phyloP scores from a whole-genome alignment of 2,329 filamentous ascomycete genomes.

The Fonsecaea pugnacius region DNA sequence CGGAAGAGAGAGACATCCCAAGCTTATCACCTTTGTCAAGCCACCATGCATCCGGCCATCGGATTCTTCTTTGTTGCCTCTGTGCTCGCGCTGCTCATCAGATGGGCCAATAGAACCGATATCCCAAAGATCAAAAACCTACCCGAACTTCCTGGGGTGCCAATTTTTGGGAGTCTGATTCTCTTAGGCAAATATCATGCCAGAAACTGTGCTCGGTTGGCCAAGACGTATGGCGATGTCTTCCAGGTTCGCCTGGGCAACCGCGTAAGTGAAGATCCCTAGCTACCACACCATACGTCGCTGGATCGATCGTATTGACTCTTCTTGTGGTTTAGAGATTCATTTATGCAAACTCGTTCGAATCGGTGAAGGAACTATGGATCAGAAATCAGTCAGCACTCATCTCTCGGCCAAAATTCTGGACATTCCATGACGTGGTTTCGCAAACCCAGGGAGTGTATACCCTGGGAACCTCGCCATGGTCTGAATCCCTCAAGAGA shows the following conservation, averaged over 20 bases:
- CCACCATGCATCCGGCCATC: constrained; percentile 7
- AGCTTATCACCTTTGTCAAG: neutral
- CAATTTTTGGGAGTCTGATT: constrained; percentile 65
- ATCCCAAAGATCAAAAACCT: constrained; percentile 63
- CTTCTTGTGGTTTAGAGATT: constrained; percentile 56
- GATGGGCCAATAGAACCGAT: constrained; percentile 49
- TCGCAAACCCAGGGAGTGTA: constrained; percentile 69
- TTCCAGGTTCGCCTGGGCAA: constrained; percentile 73
- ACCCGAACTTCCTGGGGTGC: constrained; percentile 64
- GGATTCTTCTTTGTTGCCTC: constrained; percentile 12
- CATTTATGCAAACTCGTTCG: constrained; percentile 76
- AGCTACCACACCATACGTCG: neutral
- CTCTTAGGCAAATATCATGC: constrained; percentile 63
- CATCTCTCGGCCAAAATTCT: constrained; percentile 75
- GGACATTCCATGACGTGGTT: constrained; percentile 79
- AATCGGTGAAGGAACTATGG: constrained; percentile 72
- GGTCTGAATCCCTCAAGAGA: constrained; percentile 77
- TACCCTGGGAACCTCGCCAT: constrained; percentile 80
- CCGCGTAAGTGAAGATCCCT: constrained; percentile 49
- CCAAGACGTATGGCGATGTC: constrained; percentile 64
- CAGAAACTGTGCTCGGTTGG: constrained; percentile 59
- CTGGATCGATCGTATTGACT: neutral
- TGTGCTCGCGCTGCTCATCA: neutral
- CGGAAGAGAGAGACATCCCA: neutral
- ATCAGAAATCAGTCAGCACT: constrained; percentile 76